Conservation (phyloP, 2,329 filamentous ascomycete species). For the Talaromyces rugulosus region DNA sequence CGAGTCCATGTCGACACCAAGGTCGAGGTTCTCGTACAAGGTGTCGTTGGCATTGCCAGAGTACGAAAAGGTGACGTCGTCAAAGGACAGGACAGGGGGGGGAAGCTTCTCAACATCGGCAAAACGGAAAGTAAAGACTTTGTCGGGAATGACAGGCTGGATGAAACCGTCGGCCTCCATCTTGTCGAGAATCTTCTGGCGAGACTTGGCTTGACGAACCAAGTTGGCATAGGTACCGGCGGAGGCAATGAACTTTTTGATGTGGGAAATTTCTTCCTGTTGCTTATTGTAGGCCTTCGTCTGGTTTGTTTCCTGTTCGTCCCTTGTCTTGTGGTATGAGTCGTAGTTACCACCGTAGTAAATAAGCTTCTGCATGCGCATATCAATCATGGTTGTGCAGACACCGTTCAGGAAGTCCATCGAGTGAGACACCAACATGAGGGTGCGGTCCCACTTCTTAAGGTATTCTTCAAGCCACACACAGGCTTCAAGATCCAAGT, state of each 20-base stretch:
- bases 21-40: constrained; percentile 92
- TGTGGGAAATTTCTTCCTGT: constrained; percentile 97
- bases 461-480: constrained; percentile 99
- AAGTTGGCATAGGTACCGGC: constrained; percentile 99
- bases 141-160: constrained; percentile 78
- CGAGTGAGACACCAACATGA: constrained; percentile 94
- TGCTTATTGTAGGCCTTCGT: constrained; percentile 99
- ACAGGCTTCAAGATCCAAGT: constrained; percentile 98
- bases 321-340: constrained; percentile 89
- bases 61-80: constrained; percentile 97
- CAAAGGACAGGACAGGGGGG: constrained; percentile 91
- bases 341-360: constrained; percentile 99
- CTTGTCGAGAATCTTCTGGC: constrained; percentile 99
- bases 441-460: constrained; percentile 98
- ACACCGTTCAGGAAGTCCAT: constrained; percentile 99
- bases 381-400: constrained; percentile 97
- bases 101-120: constrained; percentile 99
- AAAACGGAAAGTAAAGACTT: constrained; percentile 95
- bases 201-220: constrained; percentile 96
- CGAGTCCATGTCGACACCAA: constrained; percentile 99
- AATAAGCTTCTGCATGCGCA: constrained; percentile 80
- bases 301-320: constrained; percentile 95
- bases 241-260: constrained; percentile 99
- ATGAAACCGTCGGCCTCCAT: constrained; percentile 99
- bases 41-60: constrained; percentile 85